These are phyloP conservation scores for Hypomontagnella monticulosa DNA, from an alignment of 495 filamentous ascomycete genomes.

Conservation along the genomic window DNA sequence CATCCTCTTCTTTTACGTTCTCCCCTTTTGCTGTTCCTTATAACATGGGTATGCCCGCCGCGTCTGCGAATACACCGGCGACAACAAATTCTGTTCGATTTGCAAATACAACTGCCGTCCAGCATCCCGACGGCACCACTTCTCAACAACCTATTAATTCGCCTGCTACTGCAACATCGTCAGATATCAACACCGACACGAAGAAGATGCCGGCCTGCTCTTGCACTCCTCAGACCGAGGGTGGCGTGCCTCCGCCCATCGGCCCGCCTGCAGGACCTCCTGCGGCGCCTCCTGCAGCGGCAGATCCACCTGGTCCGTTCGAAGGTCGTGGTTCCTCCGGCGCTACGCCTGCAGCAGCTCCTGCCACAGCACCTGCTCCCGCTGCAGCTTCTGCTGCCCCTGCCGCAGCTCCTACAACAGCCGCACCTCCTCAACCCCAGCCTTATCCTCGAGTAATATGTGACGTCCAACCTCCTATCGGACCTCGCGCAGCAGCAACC, in stretches of 20 bases:
- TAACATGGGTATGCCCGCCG: background rate
- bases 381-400: background rate
- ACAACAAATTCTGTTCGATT: constrained; percentile 5
- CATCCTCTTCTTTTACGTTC: too few relatives aligned
- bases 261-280: constrained; percentile 17
- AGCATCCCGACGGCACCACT: constrained; percentile 7
- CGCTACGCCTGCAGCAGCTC: background rate
- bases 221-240: background rate
- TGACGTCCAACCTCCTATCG: constrained; percentile 21
- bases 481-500: constrained; percentile 8
- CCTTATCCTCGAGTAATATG: constrained; percentile 5
- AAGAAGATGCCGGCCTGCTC: background rate
- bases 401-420: background rate
- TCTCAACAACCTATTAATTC: constrained; percentile 5
- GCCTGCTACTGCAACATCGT: background rate
- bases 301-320: background rate
- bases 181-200: background rate
- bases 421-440: background rate
- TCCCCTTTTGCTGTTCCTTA: background rate
- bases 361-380: background rate
- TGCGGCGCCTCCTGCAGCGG: constrained; percentile 5
- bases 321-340: background rate
- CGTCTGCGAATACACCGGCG: background rate
- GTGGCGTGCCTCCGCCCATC: constrained; percentile 11
- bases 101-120: background rate